Percentiles rank a stretch among this genome's conserved stretches.
These are phyloP conservation scores for Tephrocybe sp. DNA, from an alignment of 768 basidiomycete genomes.

Conservation along the genomic window DNA sequence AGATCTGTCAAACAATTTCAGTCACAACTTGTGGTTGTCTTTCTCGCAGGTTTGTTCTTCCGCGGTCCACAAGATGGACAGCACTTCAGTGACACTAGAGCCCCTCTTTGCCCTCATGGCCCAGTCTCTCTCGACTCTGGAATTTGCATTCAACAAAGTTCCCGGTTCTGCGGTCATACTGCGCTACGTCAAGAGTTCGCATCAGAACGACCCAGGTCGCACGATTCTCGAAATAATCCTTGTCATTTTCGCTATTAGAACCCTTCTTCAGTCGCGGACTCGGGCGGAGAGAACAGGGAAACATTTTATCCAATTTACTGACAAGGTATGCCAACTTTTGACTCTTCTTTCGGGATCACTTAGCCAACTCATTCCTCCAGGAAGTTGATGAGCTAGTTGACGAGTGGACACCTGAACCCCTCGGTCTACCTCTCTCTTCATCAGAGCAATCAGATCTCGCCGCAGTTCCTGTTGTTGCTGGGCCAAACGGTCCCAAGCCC, in stretches of 20 bases:
- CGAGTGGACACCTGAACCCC: constrained; percentile 90
- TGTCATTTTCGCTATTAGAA: constrained; percentile 84
- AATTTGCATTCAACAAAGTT: constrained; percentile 69
- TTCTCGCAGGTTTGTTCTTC: no score
- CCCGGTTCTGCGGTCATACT: constrained; percentile 83
- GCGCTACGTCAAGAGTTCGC: constrained; percentile 92
- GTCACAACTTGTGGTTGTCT: neutral
- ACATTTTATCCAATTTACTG: constrained; percentile 88
- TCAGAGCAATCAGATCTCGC: constrained; percentile 69
- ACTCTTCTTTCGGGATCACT: neutral
- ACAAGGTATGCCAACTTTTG: constrained; percentile 64
- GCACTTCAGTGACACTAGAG: constrained; percentile 36
- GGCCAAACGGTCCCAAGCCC: constrained; percentile 82
- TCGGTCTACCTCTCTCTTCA: constrained; percentile 61
- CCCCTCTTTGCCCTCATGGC: constrained; percentile 68
- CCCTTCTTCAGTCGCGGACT: constrained; percentile 87
- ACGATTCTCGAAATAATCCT: constrained; percentile 89
- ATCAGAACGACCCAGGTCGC: constrained; percentile 94
- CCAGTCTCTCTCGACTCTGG: constrained; percentile 54
- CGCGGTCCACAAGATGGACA: constrained; percentile 25
- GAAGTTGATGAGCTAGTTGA: constrained; percentile 97
- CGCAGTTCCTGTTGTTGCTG: constrained; percentile 74
- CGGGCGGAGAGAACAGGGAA: constrained; percentile 81
- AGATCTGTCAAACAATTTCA: neutral
- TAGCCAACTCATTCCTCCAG: constrained; percentile 42